Base-by-base conservation (phyloP, 2,329 filamentous ascomycete genomes). In the Xylaria multiplex region DNA sequence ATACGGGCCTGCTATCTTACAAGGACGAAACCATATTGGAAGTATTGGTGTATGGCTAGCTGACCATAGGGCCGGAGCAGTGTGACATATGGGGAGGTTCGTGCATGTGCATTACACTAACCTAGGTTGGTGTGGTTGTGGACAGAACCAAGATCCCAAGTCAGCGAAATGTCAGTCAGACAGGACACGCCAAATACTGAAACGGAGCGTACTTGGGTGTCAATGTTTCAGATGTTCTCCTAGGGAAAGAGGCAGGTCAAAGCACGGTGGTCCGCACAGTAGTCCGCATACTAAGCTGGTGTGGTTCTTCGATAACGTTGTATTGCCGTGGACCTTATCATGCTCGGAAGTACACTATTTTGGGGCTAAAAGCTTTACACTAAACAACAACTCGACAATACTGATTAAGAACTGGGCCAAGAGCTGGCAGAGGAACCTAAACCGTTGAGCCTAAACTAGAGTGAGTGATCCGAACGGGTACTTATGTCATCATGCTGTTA, bases 211-310 rank as follows among this genome's bases (percentile, higher is more conserved):
- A 69, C 69, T 70, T 62, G 61, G 60, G 61, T 72, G 67, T 71
- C 67, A 73, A 66, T 62, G 72, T 73, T 73, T 74, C 71, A 73
- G 68, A 72, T 66, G 43, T 53, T 45, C 37, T 57, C 61, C 50
- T 60, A 52, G 59, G 59, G 61, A 68, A 65, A 67, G 54, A 68
- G 65, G 60, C 62, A 61, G 65, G 67, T 70, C 68, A 69, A 73
- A 72, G 69, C 68, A 69, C 63, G 19, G 48, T 65, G 49, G 67
- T 60, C 61, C 68, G 67, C 68, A 59, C 60, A 55, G 53, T 6
- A 42, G 68, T 59, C 64, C 68, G 67, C 68, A 59, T 55, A 69
- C 58, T 30, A 64, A 68, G 50, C 70, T 68, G 69, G 61, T 32
- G 67, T 63, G 66, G 66, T 66, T 57, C 59, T 55, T 50, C 16